Evolutionary conservation across 2,329 filamentous ascomycete species (phyloP), one percentile per base, ranked within the genome.

Genomic region (Diatrype stigma): DNA sequence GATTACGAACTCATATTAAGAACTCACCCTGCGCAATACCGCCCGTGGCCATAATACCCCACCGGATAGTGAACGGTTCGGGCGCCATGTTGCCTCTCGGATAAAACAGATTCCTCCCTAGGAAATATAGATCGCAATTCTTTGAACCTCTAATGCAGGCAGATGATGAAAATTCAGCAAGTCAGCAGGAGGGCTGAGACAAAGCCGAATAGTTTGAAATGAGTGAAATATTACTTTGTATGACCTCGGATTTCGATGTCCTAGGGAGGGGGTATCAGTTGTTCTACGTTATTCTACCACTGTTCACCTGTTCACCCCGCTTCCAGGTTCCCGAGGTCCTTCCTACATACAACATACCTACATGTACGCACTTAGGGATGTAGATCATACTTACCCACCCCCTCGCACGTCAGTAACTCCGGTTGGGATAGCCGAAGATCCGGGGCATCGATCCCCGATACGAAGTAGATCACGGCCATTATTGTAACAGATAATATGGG

Each of bases 31-130:
- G 72, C 40, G 80, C 80, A 61, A 84, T 83, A 59, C 77, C 72
- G 48, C 80, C 80, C 1, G 80, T 84, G 65, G 80, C 80, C 70
- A 84, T 70, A 65, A 84, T 83, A 58, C 80, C 80, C 80, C 80
- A 84, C 70, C 71, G 76, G 50, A 81, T 52, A 42, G 73, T 78
- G 58, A 72, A 76, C 4, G 79, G 74, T 62, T 62, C 53, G 48
- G 60, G 51, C 55, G 75, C 64, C 73, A 76, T 76, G 11, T 54
- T 65, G 62, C 55, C 35, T 49, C 32, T 4, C 47, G 59, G 45
- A 23, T 16, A 3, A 21, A 16, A 34, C 32, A 45, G 28, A n/a
- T 14, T 30, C 23, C 12, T 45, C 34, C 4, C 19, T 21, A 32
- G 19, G 45, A 12, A 16, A 17, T 42, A 28, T 40, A 14, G 28